phyloP scores from a whole-genome alignment of 1,284 basidiomycete genomes.

The Phylloporus gajari region DNA sequence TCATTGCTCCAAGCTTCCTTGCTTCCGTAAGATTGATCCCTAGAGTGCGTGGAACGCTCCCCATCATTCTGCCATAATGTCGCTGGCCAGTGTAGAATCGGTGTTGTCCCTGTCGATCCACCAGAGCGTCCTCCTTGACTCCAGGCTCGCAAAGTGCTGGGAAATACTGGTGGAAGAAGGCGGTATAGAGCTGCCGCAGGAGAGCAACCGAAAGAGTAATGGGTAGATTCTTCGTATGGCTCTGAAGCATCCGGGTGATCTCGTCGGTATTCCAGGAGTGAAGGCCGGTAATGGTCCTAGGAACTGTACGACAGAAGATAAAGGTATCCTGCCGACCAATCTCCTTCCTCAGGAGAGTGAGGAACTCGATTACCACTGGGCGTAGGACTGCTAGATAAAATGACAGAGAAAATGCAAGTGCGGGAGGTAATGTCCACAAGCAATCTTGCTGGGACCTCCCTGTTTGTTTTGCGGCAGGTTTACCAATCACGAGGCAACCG shows the following conservation, averaged over 20 bases:
- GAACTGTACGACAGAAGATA: conserved; percentile 9
- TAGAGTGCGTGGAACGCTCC: conserved; percentile 10
- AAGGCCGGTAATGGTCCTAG: not conserved
- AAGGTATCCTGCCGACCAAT: not conserved
- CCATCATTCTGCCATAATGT: not conserved
- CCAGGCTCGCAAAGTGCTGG: conserved; percentile 8
- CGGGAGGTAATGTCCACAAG: conserved; percentile 14
- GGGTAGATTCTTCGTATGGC: not conserved
- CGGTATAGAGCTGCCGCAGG: conserved; percentile 14
- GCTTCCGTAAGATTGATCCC: conserved; percentile 16
- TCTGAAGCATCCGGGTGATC: not conserved
- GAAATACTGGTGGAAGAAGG: conserved; percentile 21
- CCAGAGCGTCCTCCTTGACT: conserved; percentile 9
- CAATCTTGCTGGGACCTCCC: conserved; percentile 1
- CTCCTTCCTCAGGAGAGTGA: conserved; percentile 5
- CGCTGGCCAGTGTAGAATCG: conserved; percentile 11
- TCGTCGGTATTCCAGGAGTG: conserved; percentile 7
- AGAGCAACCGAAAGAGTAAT: conserved; percentile 3
- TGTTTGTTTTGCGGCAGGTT: conserved; percentile 12
- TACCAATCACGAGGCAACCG: conserved; percentile 11
- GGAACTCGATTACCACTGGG: not conserved
- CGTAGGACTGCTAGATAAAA: conserved; percentile 12
- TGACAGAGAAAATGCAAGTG: not conserved
- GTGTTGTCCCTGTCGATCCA: conserved; percentile 14
- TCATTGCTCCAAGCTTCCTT: conserved; percentile 14